A percentile compares a stretch with the other conserved stretches of the same genome.
These are phyloP conservation scores for Ogataea siamensis DNA, from an alignment of 805 yeast species.

Conservation along the genomic window DNA sequence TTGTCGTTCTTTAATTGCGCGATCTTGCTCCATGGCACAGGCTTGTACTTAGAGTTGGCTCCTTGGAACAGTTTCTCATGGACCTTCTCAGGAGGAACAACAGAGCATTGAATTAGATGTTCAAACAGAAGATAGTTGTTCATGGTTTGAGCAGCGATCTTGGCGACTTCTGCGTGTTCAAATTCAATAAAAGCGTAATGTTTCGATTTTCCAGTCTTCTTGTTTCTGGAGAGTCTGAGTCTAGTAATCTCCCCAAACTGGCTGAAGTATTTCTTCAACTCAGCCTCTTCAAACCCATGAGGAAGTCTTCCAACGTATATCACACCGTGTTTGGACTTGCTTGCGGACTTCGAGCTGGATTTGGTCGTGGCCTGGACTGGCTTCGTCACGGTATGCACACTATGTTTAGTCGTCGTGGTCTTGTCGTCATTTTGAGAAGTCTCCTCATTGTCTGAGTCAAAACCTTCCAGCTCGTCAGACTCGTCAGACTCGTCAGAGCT, in stretches of 20 bases:
- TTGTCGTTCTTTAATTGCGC: conserved; percentile 52
- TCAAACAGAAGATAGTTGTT: conserved; percentile 88
- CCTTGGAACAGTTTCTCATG: conserved; percentile 60
- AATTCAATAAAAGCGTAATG: conserved; percentile 93
- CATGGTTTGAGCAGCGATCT: conserved; percentile 92
- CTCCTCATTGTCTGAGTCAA: conserved; percentile 17
- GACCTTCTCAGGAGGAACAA: conserved; percentile 54
- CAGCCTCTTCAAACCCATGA: conserved; percentile 83
- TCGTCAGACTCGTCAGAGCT: conserved; percentile 18
- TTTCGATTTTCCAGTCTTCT: conserved; percentile 84
- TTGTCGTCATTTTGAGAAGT: conserved; percentile 1
- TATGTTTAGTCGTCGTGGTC: conserved; percentile 16
- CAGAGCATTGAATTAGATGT: conserved; percentile 67
- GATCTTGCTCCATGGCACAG: conserved; percentile 58
- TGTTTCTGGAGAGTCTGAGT: conserved; percentile 81
- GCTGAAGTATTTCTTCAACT: conserved; percentile 72
- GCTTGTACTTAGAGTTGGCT: conserved; percentile 51
- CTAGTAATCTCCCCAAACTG: conserved; percentile 88
- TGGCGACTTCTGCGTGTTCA: conserved; percentile 68
- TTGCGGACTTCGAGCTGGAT: conserved; percentile 6
- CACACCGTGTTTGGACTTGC: conserved; percentile 52
- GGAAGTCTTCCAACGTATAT: conserved; percentile 92
- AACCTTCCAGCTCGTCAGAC: conserved; percentile 20
- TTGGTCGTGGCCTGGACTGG: conserved; percentile 15
- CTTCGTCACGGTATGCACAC: conserved; percentile 26